A percentile compares a stretch with the other conserved stretches of the same genome.
Evolutionary conservation across 495 filamentous ascomycete species (phyloP).

Genomic region (Talaromyces adpressus): DNA sequence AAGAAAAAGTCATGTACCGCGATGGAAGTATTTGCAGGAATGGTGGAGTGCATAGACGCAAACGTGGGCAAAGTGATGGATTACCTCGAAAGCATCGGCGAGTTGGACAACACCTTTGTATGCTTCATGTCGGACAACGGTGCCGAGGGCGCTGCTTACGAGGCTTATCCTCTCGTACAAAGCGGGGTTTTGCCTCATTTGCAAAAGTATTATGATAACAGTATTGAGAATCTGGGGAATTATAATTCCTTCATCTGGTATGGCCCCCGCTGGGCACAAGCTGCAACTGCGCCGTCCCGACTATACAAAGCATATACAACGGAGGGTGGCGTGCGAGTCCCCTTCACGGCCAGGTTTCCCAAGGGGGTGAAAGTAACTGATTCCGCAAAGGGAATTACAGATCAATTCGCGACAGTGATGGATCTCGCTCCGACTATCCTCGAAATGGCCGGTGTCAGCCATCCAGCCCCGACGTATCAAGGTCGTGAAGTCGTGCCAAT

Average conservation of each 20-base stretch:
- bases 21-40: constrained; percentile 48
- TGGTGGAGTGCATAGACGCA: constrained; percentile 45
- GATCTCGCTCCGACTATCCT: constrained; percentile 13
- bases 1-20: constrained; percentile 30
- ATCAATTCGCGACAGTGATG: constrained; percentile 16
- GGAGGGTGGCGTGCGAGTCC: constrained; percentile 44
- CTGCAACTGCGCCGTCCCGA: constrained; percentile 46
- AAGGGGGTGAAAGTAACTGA: background rate
- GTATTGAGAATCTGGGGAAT: constrained; percentile 42
- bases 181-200: background rate
- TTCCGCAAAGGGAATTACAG: constrained; percentile 8
- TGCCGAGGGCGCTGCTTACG: constrained; percentile 33
- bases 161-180: background rate
- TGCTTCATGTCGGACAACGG: constrained; percentile 50
- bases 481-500: constrained; percentile 12
- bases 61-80: constrained; percentile 42
- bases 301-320: constrained; percentile 46
- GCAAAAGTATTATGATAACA: constrained; percentile 47
- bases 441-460: constrained; percentile 8
- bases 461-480: constrained; percentile 5
- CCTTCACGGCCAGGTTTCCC: constrained; percentile 31
- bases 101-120: constrained; percentile 47
- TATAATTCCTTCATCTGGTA: constrained; percentile 44
- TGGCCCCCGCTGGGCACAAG: constrained; percentile 47
- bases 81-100: constrained; percentile 38